Evolutionary conservation across 2,329 filamentous ascomycete species (phyloP).

Genomic region (Colletotrichum sp.): DNA sequence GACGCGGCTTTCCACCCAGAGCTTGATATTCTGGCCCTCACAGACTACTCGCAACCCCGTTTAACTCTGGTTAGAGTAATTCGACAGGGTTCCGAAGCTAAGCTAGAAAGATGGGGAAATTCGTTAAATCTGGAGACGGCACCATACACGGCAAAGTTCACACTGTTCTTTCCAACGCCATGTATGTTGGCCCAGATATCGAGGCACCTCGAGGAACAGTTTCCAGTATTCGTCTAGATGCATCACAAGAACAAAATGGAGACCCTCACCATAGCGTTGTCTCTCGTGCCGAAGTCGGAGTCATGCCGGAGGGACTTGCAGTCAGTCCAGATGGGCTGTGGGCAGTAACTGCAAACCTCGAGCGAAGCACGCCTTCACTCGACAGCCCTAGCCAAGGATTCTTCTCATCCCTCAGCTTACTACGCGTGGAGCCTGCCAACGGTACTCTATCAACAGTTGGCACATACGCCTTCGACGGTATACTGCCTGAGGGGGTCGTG

Average conservation of each 20-base stretch:
- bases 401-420: too few relatives aligned
- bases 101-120: background rate
- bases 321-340: background rate
- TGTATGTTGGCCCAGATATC: background rate
- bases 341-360: too few relatives aligned
- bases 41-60: background rate
- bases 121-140: background rate
- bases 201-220: background rate
- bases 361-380: too few relatives aligned
- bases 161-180: background rate
- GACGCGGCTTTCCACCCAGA: background rate
- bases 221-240: background rate
- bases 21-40: background rate
- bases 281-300: background rate
- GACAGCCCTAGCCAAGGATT: too few relatives aligned
- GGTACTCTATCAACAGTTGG: background rate
- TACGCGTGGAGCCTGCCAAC: background rate
- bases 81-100: background rate
- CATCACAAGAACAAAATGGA: background rate
- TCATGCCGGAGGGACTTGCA: background rate
- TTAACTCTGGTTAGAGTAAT: background rate
- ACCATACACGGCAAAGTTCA: background rate
- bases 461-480: background rate
- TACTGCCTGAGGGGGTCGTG: background rate
- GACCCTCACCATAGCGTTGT: background rate